Evolutionary conservation across 2,329 filamentous ascomycete genomes (phyloP), one percentile per base, ranked within the genome.

Genomic region (Fusarium sp.): DNA sequence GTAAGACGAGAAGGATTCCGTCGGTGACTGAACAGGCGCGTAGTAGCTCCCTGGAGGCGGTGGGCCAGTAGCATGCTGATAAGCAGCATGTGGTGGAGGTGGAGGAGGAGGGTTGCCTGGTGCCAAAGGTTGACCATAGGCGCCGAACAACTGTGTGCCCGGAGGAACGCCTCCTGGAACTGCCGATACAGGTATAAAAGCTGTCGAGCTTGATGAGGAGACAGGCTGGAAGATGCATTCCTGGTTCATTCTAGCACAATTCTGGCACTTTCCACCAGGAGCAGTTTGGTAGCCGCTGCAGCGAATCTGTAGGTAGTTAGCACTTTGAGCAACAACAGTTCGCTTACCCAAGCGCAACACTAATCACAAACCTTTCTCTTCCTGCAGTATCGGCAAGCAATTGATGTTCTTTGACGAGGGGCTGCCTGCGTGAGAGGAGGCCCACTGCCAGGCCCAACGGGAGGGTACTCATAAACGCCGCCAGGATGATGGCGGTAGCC

Each of bases 211-310:
- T 13, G 85, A 84, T 0, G 84, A 85, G 6, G 85, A 87, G 2
- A 89, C 87, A 0, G 86, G 87, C 72, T 89, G 86, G 62, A 89
- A 89, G 16, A 89, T 83, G 63, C 87, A 89, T 65, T 89, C 86
- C 70, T 89, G 87, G 50, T 87, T 86, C 79, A 88, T 88, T 66
- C 88, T 86, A 41, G 86, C 85, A 71, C 87, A 89, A 70, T 89
- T 89, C 57, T 86, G 84, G 69, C 87, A 89, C 68, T 88, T 88
- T 13, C 86, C 87, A 21, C 86, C 86, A 0, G 85, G 84, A 0
- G 85, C 86, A 65, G 86, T 88, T 62, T 86, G 84, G 67, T 88
- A 88, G 28, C 87, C 87, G 65, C 86, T 89, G 79, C 87, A 89
- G 39, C 87, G 85, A 67, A 89, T 89, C 86, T 89, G 62, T 19